Base-by-base conservation (phyloP, 257 asterid genomes). In the Solanum rostratum region DNA sequence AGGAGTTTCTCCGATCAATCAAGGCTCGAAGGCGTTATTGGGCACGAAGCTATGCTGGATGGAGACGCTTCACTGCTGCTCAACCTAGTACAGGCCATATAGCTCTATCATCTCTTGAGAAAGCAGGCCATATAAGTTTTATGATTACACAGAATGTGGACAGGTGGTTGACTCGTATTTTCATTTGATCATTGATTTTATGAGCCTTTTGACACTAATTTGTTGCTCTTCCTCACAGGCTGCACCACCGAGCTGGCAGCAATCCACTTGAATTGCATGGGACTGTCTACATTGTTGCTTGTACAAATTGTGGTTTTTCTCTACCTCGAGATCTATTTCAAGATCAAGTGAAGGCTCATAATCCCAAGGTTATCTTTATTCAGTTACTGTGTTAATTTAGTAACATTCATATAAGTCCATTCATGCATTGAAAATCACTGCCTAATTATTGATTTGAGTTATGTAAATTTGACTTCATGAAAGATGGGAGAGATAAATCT, bases 21-120 rank as follows among this genome's bases (percentile, higher is more conserved):
- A 92, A 92, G 59, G 92, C 99, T 53, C 90, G 97, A 53, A 89
- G 99, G 80, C 93, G 98, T 59, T 96, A 96, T 63, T 96, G 99
- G 99, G 97, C 98, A 6, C 92, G 99, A 90, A 96, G 99, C 90
- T 96, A 90, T 91, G 99, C 99, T 86, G 99, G 99, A 52, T 96
- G 99, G 99, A 90, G 97, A 89, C 90, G 92, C 79, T 96, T 96
- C 90, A 93, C 95, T 70, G 92, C 93, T 8, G 95, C 99, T 53
- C 92, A 91, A 81, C 99, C 99, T 71, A 95, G 98, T 86, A 91
- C 95, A 13, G 97, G 95, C 20, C 99, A 96, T 90, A 78, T 86
- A 79, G 98, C 98, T 76, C 88, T 95, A 87, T 94, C 97, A 85
- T 90, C 98, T 85, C 98, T 96, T 59, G 99, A 96, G 89, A 95